These are phyloP conservation scores for Corchorus olitorius DNA, from an alignment of 345 rosid genomes.

Conservation along the genomic window DNA sequence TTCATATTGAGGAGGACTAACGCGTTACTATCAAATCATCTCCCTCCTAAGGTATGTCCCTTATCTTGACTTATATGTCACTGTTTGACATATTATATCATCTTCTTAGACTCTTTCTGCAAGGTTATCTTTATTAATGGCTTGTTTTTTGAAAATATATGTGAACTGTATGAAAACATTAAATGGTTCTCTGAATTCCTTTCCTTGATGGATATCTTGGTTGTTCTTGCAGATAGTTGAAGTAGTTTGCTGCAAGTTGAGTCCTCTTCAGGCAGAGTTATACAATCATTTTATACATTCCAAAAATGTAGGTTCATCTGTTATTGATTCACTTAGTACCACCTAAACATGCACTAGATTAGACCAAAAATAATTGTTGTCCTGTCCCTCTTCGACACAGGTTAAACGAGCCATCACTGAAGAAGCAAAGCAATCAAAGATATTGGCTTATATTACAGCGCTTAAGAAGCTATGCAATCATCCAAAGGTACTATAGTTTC, in stretches of 20 bases:
- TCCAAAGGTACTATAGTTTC: constrained; percentile 69
- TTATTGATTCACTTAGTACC: constrained; percentile 15
- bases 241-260: constrained; percentile 99
- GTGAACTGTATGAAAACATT: constrained; percentile 5
- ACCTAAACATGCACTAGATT: background rate
- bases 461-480: constrained; percentile 99
- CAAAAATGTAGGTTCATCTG: constrained; percentile 69
- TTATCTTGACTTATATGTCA: background rate
- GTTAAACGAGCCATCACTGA: constrained; percentile 80
- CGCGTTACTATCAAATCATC: constrained; percentile 88
- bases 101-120: background rate
- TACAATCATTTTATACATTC: constrained; percentile 94
- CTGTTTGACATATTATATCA: background rate
- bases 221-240: constrained; percentile 77
- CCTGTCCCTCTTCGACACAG: constrained; percentile 42
- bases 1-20: constrained; percentile 97
- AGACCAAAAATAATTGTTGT: constrained; percentile 7
- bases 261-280: constrained; percentile 81
- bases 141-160: background rate
- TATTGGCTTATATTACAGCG: constrained; percentile 95
- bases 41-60: constrained; percentile 86
- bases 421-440: constrained; percentile 83
- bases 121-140: constrained; percentile 7
- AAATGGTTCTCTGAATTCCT: background rate
- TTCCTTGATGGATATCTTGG: constrained; percentile 19